Evolutionary conservation across 164 flowering plant genomes (phyloP), one percentile per base, ranked within the genome.

Genomic region (Magnolia sinica): DNA sequence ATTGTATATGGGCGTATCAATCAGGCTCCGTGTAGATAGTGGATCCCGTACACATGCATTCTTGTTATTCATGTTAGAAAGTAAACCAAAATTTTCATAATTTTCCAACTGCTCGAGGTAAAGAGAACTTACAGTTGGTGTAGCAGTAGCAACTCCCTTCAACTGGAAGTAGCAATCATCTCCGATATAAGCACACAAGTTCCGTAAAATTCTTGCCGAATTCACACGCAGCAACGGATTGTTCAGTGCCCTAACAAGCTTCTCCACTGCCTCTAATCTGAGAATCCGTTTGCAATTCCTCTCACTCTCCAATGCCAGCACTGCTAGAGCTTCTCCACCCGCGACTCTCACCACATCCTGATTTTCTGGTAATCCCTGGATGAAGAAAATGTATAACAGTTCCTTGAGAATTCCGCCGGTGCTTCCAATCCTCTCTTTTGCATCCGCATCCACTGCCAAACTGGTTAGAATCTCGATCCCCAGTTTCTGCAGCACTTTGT

Each of bases 321-420:
- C 92, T 51, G 91, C 89, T 20, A 96, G 78, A 14, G 98, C 97
- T 81, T 94, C 95, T 52, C 99, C 99, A 24, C 97, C 93, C 20
- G 87, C 92, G 70, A 73, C 83, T 74, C 87, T 87, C 45, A 89
- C 95, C 58, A 78, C 82, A 37, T 82, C 80, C 63, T 85, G 86
- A 68, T 37, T 72, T 67, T 79, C 83, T 1, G 80, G 81, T 10
- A 83, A 79, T 27, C 69, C 87, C 27, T 85, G 27, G 8, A 84
- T 83, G 74, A 96, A 84, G 85, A 92, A 90, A 63, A 94, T 88
- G 55, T 77, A 79, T 74, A 91, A 80, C 70, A 96, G 69, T 71
- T 85, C 92, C 79, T 83, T 91, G 0, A 96, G 76, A n/a, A 94
- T 79, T 51, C 97, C 94, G 19, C 99, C 98, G 1, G 99, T 94